phyloP scores from a whole-genome alignment of 2,329 filamentous ascomycete species.

The Daldinia eschscholtzii region DNA sequence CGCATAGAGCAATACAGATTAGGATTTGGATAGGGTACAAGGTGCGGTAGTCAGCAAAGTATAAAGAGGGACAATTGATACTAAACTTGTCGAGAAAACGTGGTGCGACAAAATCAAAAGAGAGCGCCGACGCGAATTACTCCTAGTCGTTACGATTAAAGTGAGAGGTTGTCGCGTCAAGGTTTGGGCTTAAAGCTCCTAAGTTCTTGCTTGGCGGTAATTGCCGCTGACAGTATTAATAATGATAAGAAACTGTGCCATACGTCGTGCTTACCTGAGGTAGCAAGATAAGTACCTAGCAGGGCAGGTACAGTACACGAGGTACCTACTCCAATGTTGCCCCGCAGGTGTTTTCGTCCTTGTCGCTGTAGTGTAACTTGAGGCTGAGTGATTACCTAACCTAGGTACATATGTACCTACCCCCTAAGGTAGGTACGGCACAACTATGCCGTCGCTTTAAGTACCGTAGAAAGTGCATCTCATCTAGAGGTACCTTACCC shows the following conservation, averaged over 20 bases:
- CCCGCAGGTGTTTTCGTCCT: background rate
- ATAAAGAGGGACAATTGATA: background rate
- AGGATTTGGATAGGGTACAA: background rate
- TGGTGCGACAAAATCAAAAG: constrained; percentile 11
- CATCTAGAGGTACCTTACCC: no score
- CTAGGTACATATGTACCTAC: background rate
- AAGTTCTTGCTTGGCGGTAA: constrained; percentile 2
- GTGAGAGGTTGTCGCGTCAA: constrained; percentile 35
- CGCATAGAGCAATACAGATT: no score
- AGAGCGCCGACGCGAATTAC: constrained; percentile 12
- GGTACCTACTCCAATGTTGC: background rate
- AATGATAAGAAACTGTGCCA: background rate
- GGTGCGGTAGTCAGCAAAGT: background rate
- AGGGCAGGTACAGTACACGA: background rate
- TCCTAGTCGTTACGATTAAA: background rate
- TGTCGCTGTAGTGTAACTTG: background rate
- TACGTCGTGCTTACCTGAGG: background rate
- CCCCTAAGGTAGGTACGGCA: no score
- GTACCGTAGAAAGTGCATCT: background rate
- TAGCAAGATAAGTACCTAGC: no score
- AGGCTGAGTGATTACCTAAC: constrained; percentile 1
- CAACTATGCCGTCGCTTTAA: background rate
- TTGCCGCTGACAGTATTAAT: background rate
- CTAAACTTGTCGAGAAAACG: background rate
- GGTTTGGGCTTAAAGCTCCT: constrained; percentile 27